Percentiles rank a stretch among this genome's conserved stretches.
These are phyloP conservation scores for Gamarada debralockiae DNA, from an alignment of 495 filamentous ascomycete species.

Conservation along the genomic window DNA sequence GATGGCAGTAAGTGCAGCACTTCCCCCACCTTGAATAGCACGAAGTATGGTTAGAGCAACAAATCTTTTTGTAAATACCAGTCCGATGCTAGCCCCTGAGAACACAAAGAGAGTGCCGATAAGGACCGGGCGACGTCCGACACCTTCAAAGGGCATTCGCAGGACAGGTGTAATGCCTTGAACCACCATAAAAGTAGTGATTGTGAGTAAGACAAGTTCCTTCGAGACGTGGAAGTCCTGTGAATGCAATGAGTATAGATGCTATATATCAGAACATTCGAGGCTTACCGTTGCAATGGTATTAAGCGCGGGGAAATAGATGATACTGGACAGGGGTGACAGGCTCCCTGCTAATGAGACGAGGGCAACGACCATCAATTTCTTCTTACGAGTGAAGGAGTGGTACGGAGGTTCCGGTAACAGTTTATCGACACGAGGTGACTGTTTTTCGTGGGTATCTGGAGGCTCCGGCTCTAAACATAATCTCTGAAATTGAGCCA, in stretches of 20 bases:
- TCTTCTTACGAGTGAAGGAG: conserved; percentile 34
- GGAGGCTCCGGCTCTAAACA: no score
- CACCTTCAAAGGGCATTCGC: conserved; percentile 52
- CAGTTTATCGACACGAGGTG: no score
- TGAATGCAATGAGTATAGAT: conserved; percentile 1
- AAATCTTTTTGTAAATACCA: conserved; percentile 54
- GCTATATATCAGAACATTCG: neutral
- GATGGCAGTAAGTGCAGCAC: conserved; percentile 49
- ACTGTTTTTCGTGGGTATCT: no score
- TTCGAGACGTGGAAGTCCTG: conserved; percentile 25
- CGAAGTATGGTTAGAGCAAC: conserved; percentile 55
- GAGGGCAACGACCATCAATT: conserved; percentile 30
- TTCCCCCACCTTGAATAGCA: conserved; percentile 58
- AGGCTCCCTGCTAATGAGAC: conserved; percentile 36
- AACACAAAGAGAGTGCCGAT: conserved; percentile 52
- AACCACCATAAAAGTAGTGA: conserved; percentile 34
- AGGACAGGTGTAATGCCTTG: conserved; percentile 21
- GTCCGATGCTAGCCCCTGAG: conserved; percentile 54
- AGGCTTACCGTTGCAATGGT: conserved; percentile 13
- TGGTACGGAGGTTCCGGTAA: conserved; percentile 22
- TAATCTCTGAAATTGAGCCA: no score
- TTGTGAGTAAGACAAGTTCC: conserved; percentile 32
- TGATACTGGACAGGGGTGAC: conserved; percentile 29
- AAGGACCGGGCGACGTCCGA: conserved; percentile 37
- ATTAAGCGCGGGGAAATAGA: conserved; percentile 38